Base-by-base conservation (phyloP, 2,329 filamentous ascomycete species). In the Aphanocladium album region DNA sequence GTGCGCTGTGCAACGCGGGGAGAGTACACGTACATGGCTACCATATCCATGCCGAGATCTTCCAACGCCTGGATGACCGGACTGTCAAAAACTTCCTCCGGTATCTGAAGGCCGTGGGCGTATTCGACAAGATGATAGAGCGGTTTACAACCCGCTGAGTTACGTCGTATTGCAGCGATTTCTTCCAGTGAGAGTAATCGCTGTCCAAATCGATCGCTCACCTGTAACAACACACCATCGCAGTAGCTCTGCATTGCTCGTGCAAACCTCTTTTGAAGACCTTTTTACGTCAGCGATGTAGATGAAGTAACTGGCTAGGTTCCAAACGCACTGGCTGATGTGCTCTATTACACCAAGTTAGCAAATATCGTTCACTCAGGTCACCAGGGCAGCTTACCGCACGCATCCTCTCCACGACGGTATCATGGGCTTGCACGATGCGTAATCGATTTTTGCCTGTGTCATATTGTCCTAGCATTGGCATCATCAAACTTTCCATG, bases 71-170 rank as follows among this genome's bases (percentile, higher is more conserved):
- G 61, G 21, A 68, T 64, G 19, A 54, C 16, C 0, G 63, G 62
- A 19, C 65, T 23, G 4, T 64, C 30, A 56, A 68, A 68, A 12
- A 67, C 62, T n/a, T 64, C 55, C 8, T 67, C 65, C 17, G 66
- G 66, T 5, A 68, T 33, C 21, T 55, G 37, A 5, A 68, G 49
- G 17, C 47, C 17, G 39, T 67, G 64, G 1, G 65, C 65, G 50
- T 67, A 68, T 33, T 68, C 67, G 25, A 67, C 61, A 1, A 68
- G 60, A 27, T 66, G 64, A 21, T 67, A 68, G 12, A 68, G 41
- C 11, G 67, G 67, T 7, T 35, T 51, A 12, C 62, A 62, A 1
- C 67, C 67, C 3, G 62, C 62, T 2, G 67, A 68, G 2, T 64
- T 25, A 8, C 62, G 63, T 6, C 67, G 62, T n/a, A 60, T 63